Base-by-base conservation (phyloP, 2,329 filamentous ascomycete genomes). In the Hirsutella thompsonii region DNA sequence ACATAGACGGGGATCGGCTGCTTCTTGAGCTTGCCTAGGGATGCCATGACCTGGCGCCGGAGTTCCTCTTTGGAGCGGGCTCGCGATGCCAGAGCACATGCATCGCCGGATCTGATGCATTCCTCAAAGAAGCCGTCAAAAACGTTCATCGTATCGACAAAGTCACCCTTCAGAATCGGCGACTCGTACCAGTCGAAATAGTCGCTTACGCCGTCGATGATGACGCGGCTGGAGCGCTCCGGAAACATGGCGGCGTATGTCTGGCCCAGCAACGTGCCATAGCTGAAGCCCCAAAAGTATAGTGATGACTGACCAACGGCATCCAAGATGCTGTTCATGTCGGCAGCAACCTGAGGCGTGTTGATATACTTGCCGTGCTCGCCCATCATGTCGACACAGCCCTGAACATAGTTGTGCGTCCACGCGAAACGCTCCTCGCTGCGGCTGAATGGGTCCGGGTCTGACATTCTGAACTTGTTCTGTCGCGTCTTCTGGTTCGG, bases 321-420 rank as follows among this genome's bases (percentile, higher is more conserved):
- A 38, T 69, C 63, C 1, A 71, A 52, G 21, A 71, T 69, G 11
- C 54, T 62, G 46, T 69, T 68, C 66, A 72, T 70, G 44, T 72
- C 69, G 26, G 68, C 64, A 9, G 66, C 69, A 1, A 66, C 67
- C 48, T 70, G 67, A 0, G 67, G 67, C 0, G 68, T 71, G 42
- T 70, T 69, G 43, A 70, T 53, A 44, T 70, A 69, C 8, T 46
- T 47, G 3, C 60, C 64, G 44, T 68, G 52, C 37, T 67, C 64
- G 1, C 64, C 66, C 58, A 63, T 65, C 2, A 53, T 66, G 10
- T 71, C 66, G 4, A 49, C 44, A 37, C 68, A 70, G 0, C 63
- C 60, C 10, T 51, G 54, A 3, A 57, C 66, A 38, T 55, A 61
- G 42, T 66, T 68, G 18, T 57, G 49, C 1, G 64, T 52, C 61